These are phyloP conservation scores for Suhomyces vadensis DNA, from an alignment of 805 yeast species.

Conservation along the genomic window DNA sequence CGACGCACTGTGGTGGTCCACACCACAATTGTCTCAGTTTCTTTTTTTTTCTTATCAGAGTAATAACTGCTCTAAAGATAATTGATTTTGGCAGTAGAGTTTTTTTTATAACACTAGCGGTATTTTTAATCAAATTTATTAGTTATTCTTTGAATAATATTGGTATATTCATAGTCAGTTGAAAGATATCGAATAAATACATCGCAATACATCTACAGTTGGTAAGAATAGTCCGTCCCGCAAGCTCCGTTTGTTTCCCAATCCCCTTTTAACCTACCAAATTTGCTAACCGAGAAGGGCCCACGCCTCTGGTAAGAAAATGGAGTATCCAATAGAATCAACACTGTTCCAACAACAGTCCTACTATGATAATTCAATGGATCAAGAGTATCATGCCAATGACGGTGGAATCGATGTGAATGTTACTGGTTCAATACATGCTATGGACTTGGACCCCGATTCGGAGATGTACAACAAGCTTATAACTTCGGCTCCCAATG, in stretches of 20 bases:
- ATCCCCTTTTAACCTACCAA: too few relatives aligned
- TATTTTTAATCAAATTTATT: not conserved
- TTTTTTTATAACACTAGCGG: not conserved
- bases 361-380: not conserved
- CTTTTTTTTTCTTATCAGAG: conserved; percentile 3
- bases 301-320: not conserved
- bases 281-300: too few relatives aligned
- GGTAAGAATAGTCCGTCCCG: too few relatives aligned
- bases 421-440: not conserved
- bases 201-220: too few relatives aligned
- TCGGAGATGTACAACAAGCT: conserved; percentile 4
- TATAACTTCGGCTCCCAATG: not conserved
- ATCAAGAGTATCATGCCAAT: not conserved
- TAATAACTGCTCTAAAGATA: not conserved
- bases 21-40: conserved; percentile 4
- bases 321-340: conserved; percentile 3
- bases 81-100: not conserved
- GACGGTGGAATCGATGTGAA: not conserved
- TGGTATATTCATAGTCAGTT: not conserved
- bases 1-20: conserved; percentile 4
- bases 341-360: conserved; percentile 6
- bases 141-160: not conserved
- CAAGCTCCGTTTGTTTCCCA: too few relatives aligned
- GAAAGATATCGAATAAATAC: too few relatives aligned
- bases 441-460: conserved; percentile 4